A percentile compares a stretch with the other conserved stretches of the same genome.
Conservation (phyloP, 225 moss, liverwort and hornwort genomes). For the Straminergon stramineum region DNA sequence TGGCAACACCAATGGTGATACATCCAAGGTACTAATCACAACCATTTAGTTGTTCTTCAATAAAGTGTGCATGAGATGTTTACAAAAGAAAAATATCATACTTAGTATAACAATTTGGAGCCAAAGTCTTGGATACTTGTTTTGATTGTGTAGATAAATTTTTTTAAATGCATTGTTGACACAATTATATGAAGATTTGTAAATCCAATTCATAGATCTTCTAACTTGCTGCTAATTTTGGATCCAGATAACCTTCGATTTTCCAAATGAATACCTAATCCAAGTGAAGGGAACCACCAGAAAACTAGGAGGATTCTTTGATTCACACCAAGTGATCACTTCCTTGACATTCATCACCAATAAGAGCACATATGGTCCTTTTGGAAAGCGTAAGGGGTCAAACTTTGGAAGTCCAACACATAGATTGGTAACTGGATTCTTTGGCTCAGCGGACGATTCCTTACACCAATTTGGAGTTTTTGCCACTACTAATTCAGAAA, state of each 20-base stretch:
- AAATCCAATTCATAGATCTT: too few relatives aligned
- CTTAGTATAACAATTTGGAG: fast-evolving
- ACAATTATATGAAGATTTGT: not conserved
- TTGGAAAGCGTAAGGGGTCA: not conserved
- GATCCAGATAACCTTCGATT: not conserved
- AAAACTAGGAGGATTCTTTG: not conserved
- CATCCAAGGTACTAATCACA: not conserved
- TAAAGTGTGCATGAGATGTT: fast-evolving
- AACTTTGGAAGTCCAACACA: not conserved
- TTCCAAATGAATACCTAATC: not conserved
- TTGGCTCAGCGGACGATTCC: not conserved
- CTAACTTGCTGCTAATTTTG: not conserved
- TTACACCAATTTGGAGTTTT: not conserved
- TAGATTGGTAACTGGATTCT: not conserved
- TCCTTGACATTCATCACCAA: constrained; percentile 2
- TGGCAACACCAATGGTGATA: not conserved
- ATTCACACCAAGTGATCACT: not conserved
- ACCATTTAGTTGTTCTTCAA: not conserved
- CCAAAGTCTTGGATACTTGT: too few relatives aligned
- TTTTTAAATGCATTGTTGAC: not conserved
- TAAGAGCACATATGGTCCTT: not conserved
- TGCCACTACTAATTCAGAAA: not conserved
- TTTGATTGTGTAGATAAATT: not conserved
- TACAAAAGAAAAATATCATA: fast-evolving
- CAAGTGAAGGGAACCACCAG: not conserved